Percentiles rank a stretch among this genome's conserved stretches.
phyloP scores from a whole-genome alignment of 2,329 filamentous ascomycete genomes.

The Sporothrix brasiliensis region DNA sequence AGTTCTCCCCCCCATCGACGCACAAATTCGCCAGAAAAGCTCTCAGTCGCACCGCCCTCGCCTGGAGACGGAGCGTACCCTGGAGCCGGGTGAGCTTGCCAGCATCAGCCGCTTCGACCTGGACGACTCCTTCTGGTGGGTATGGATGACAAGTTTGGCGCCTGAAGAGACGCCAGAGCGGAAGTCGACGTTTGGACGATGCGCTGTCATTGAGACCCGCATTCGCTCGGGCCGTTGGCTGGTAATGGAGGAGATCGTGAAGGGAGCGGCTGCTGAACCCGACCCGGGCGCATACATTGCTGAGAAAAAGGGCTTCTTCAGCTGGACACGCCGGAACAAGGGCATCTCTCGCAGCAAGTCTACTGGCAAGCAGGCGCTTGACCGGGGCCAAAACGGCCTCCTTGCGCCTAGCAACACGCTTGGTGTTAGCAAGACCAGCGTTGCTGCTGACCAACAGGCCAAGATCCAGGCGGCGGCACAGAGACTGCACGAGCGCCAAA shows the following conservation, averaged over 20 bases:
- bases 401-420: conserved; percentile 47
- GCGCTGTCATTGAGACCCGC: conserved; percentile 85
- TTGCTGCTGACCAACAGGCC: conserved; percentile 88
- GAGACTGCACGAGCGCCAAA: conserved; percentile 73
- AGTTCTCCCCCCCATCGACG: conserved; percentile 80
- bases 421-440: conserved; percentile 74
- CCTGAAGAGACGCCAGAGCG: conserved; percentile 82
- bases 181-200: conserved; percentile 92
- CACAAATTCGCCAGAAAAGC: conserved; percentile 72
- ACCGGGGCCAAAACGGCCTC: conserved; percentile 49
- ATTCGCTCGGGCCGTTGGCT: conserved; percentile 85
- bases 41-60: conserved; percentile 80
- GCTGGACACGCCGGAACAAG: conserved; percentile 74
- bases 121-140: conserved; percentile 99
- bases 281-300: conserved; percentile 86
- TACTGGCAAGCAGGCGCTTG: conserved; percentile 62
- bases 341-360: conserved; percentile 69
- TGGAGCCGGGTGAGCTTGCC: conserved; percentile 91
- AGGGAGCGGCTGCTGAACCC: conserved; percentile 84
- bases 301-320: conserved; percentile 94
- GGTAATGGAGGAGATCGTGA: conserved; percentile 94
- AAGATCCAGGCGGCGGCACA: conserved; percentile 90
- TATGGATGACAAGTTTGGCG: conserved; percentile 96
- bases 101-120: conserved; percentile 85
- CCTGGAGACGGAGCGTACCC: conserved; percentile 65